Base-by-base conservation (phyloP, 495 filamentous ascomycete species). In the Hypoxylon fragiforme region DNA sequence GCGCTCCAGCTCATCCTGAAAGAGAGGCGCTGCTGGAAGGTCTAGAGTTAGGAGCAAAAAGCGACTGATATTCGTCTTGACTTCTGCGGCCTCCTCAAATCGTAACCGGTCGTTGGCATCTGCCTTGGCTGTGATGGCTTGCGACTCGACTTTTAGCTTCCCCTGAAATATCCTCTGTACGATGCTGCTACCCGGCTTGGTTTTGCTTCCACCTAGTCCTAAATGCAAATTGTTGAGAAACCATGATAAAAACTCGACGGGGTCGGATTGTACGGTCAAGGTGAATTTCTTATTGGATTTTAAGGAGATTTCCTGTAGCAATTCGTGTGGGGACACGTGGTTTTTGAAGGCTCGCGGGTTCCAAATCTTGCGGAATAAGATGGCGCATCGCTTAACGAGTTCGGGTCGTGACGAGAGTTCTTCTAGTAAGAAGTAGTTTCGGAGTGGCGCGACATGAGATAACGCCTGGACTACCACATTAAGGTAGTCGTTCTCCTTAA, bases 401-500 rank as follows among this genome's bases (percentile, higher is more conserved):
- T 85, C 82, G 7, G 77, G 61, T 28, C 70, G 67, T 9, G 67
- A 69, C 38, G 77, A 77, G 45, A 91, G 79, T 53, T 88, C 80
- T 70, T 96, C 90, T 3, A 97, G 82, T 65, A 99, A 85, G 71
- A 97, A 85, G 72, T 83, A 97, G 66, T 97, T 97, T 24, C 95
- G 87, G 42, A 99, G 78, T 1, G 95, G 94, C 3, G 84, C 71
- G 16, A 96, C 89, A 72, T 99, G 94, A 1, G 92, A 85, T 11
- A 99, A 79, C 9, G 94, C 85, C 64, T 99, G 95, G n/a, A 94
- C 85, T 5, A 97, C 83, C 5, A 96, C 92, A 65, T 99, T 99
- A 60, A 97, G 79, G 71, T 97, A 99, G 72, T 99, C 94, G 72
- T 99, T 99, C 40, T 90, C 90, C 69, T 99, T 99, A 77, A 99